Percentiles rank a stretch among this genome's conserved stretches.
Conservation (phyloP, 306 rosid species). For the cucumber (Cucumis sativus) region Cucumber_9930_V3 NC_026661.2:9788001-9788500, state of each 20-base stretch:
- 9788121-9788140: slow-evolving; percentile 23
- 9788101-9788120: background rate
- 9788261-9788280: too few relatives aligned
- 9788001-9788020: too few relatives aligned
- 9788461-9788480: too few relatives aligned
- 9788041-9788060: too few relatives aligned
- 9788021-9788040: too few relatives aligned
- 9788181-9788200: slow-evolving; percentile 40
- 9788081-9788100: too few relatives aligned
- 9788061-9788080: too few relatives aligned
- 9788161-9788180: slow-evolving; percentile 27
- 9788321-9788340: slow-evolving; percentile 20
- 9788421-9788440: background rate
- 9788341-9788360: background rate
- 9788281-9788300: background rate
- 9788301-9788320: slow-evolving; percentile 33
- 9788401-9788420: background rate
- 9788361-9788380: background rate
- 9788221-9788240: background rate
- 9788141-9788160: slow-evolving; percentile 64
- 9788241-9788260: too few relatives aligned
- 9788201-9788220: background rate
- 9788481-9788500: too few relatives aligned
- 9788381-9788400: background rate
- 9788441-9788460: too few relatives aligned